Conservation (phyloP, 192 early-diverging fungal genomes). For the Backusella tuberculispora region DNA sequence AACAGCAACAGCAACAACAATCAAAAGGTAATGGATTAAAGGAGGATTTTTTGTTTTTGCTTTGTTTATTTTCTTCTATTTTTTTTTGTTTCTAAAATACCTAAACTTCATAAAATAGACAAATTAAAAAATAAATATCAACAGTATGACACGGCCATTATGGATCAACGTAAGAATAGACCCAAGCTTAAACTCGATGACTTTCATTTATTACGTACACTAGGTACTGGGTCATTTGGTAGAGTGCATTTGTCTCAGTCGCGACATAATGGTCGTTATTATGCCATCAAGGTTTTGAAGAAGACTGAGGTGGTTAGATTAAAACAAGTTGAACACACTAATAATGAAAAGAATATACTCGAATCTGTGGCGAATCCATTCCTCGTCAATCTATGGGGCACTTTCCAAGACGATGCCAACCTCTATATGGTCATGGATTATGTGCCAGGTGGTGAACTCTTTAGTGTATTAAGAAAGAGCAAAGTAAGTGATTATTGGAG, state of each 20-base stretch:
- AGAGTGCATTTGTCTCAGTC: slow-evolving; percentile 92
- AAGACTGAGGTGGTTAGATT: slow-evolving; percentile 93
- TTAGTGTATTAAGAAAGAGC: slow-evolving; percentile 74
- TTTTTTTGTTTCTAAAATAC: slow-evolving; percentile 2
- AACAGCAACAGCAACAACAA: slow-evolving; percentile 4
- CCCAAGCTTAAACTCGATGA: slow-evolving; percentile 71
- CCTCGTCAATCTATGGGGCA: slow-evolving; percentile 87
- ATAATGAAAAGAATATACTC: slow-evolving; percentile 95
- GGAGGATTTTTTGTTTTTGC: neutral
- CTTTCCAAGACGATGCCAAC: slow-evolving; percentile 91
- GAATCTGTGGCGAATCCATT: slow-evolving; percentile 86
- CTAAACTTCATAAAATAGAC: neutral
- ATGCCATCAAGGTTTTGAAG: slow-evolving; percentile 96
- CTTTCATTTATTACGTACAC: slow-evolving; percentile 83
- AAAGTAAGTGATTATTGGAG: slow-evolving; percentile 55
- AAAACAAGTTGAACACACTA: slow-evolving; percentile 97
- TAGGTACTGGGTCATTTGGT: slow-evolving; percentile 97
- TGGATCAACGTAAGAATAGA: slow-evolving; percentile 39
- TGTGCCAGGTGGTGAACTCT: slow-evolving; percentile 93
- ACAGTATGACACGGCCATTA: slow-evolving; percentile 15
- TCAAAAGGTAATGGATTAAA: neutral
- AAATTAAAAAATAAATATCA: slow-evolving; percentile 19
- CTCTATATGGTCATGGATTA: slow-evolving; percentile 97
- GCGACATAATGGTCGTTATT: slow-evolving; percentile 79
- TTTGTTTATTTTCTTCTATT: neutral